These are phyloP conservation scores for Globisporangium recalcitrans DNA, from an alignment of 352 stramenopile genomes.

Conservation along the genomic window DNA sequence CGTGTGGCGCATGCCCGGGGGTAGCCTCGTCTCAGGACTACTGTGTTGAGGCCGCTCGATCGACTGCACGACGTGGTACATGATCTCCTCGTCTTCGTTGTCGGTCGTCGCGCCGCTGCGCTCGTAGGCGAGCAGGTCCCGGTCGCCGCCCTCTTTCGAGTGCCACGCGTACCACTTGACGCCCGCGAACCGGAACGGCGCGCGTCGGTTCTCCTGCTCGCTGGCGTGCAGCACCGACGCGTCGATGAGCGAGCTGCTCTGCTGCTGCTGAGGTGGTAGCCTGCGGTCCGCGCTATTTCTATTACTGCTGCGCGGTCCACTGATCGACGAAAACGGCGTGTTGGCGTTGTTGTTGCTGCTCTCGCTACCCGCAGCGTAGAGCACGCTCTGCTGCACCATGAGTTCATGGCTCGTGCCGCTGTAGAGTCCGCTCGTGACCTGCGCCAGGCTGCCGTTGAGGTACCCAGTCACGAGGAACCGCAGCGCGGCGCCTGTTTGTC, in stretches of 20 bases:
- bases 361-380: constrained; percentile 17
- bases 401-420: constrained; percentile 34
- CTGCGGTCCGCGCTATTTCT: not conserved
- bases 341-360: not conserved
- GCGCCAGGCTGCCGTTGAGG: constrained; percentile 27
- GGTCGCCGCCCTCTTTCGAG: constrained; percentile 21
- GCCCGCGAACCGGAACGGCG: constrained; percentile 52
- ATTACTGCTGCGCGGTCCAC: not conserved
- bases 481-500: constrained; percentile 6
- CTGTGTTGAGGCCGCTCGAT: constrained; percentile 39
- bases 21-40: constrained; percentile 9
- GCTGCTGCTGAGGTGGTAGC: not conserved
- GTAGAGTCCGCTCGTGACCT: constrained; percentile 39
- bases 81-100: constrained; percentile 34
- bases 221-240: constrained; percentile 33
- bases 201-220: constrained; percentile 26
- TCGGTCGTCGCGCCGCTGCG: constrained; percentile 43
- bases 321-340: not conserved
- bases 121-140: constrained; percentile 55
- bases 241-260: constrained; percentile 22
- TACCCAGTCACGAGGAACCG: constrained; percentile 41
- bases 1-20: constrained; percentile 23
- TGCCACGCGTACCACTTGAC: constrained; percentile 53
- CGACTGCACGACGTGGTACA: constrained; percentile 48
- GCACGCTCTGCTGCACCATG: constrained; percentile 31